phyloP scores from a whole-genome alignment of 192 early-diverging fungal species.

The Allomyces macrogynus region DNA sequence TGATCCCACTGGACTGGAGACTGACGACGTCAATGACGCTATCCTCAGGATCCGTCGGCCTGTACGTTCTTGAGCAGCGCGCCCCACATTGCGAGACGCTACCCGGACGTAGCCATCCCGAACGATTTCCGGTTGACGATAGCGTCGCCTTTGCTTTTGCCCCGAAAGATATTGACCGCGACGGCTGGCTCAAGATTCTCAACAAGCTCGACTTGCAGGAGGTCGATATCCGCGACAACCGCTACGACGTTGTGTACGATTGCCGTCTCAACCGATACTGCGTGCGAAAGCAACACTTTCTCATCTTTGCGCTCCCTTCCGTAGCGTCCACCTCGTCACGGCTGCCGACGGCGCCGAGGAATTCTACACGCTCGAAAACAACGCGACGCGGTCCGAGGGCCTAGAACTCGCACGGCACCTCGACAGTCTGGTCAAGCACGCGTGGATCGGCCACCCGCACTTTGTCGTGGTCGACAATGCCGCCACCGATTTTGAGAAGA shows the following conservation, averaged over 20 bases:
- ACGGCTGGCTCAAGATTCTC: slow-evolving; percentile 15
- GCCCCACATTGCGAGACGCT: no score
- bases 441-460: slow-evolving; percentile 14
- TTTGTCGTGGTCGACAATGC: slow-evolving; percentile 19
- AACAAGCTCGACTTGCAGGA: slow-evolving; percentile 18
- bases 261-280: no score
- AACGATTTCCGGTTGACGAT: no score
- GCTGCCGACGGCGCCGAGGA: slow-evolving; percentile 20
- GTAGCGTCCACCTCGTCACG: slow-evolving; percentile 16
- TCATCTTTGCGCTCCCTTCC: no score
- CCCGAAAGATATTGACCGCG: slow-evolving; percentile 12
- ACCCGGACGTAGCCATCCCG: no score
- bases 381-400: slow-evolving; percentile 15
- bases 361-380: slow-evolving; percentile 21
- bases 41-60: background rate
- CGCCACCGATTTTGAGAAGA: slow-evolving; percentile 14
- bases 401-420: slow-evolving; percentile 16
- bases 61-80: background rate
- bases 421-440: slow-evolving; percentile 16
- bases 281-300: no score
- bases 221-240: slow-evolving; percentile 15
- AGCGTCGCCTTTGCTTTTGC: background rate
- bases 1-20: no score
- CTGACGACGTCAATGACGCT: no score
- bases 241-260: background rate